These are phyloP conservation scores for Orbilia blumenaviensis DNA, from an alignment of 2,329 filamentous ascomycete species.

Conservation along the genomic window DNA sequence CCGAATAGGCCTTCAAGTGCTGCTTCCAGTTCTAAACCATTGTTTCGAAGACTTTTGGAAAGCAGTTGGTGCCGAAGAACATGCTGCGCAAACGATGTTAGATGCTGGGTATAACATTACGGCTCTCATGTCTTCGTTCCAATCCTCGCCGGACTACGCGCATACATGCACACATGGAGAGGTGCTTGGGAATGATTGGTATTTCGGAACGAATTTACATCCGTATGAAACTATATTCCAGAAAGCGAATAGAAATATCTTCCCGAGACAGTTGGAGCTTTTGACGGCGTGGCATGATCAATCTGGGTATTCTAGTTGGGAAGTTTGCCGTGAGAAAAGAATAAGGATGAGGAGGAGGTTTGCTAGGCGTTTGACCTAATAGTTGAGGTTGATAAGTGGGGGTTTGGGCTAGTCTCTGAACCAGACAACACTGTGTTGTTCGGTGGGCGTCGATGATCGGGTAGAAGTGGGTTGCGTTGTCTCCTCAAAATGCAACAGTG, in stretches of 20 bases:
- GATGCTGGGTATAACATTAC: background rate
- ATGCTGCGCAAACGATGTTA: background rate
- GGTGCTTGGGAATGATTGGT: background rate
- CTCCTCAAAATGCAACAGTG: too few relatives aligned
- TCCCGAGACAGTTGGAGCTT: background rate
- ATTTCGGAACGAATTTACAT: conserved; percentile 8
- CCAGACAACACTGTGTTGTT: too few relatives aligned
- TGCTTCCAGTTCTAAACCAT: conserved; percentile 58
- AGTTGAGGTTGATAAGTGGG: too few relatives aligned
- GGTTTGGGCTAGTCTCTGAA: too few relatives aligned
- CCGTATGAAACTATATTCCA: conserved; percentile 7
- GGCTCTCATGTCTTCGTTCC: background rate
- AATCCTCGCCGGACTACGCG: background rate
- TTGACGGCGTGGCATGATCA: conserved; percentile 4
- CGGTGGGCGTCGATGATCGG: too few relatives aligned
- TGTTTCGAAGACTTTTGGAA: background rate
- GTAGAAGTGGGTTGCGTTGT: too few relatives aligned
- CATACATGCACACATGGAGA: background rate
- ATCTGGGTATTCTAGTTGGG: background rate
- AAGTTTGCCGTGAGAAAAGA: background rate
- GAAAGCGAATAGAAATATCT: background rate
- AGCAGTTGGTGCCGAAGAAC: background rate
- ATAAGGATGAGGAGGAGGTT: background rate
- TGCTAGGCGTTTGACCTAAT: too few relatives aligned
- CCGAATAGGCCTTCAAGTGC: conserved; percentile 59